phyloP scores from a whole-genome alignment of 768 basidiomycete genomes.

The Tylopilus sp. region DNA sequence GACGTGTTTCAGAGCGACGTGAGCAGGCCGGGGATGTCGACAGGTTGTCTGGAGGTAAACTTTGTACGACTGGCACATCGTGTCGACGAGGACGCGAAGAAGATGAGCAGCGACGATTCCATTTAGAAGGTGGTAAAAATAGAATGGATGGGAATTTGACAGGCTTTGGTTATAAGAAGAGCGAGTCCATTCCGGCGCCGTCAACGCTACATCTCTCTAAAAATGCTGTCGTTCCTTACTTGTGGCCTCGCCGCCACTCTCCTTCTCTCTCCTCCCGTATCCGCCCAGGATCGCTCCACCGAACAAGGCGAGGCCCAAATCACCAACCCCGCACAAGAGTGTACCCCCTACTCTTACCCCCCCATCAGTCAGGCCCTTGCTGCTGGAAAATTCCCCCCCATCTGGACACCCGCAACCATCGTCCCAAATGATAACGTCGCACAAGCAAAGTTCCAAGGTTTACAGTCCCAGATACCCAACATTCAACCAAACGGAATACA shows the following conservation, averaged over 20 bases:
- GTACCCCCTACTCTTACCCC: not conserved
- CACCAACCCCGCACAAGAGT: not conserved
- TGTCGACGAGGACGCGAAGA: not conserved
- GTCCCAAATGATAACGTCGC: not conserved
- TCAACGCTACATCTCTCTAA: not conserved
- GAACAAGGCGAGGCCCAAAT: not conserved
- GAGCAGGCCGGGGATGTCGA: too few species aligned
- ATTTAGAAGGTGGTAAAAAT: not conserved
- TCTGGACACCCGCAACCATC: not conserved
- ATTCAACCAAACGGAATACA: slow-evolving; percentile 38
- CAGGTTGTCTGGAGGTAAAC: too few species aligned
- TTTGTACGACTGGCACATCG: not conserved
- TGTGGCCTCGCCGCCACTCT: not conserved
- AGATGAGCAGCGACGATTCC: not conserved
- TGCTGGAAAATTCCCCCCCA: not conserved
- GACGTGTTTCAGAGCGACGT: too few species aligned
- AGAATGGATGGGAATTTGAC: not conserved
- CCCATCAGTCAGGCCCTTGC: not conserved
- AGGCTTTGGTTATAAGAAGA: too few species aligned
- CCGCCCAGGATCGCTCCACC: not conserved
- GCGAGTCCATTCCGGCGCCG: not conserved
- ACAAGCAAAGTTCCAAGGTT: not conserved
- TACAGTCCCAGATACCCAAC: slow-evolving; percentile 34
- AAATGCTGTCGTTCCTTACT: not conserved
- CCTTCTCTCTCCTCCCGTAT: not conserved